Evolutionary conservation across 2,329 filamentous ascomycete species (phyloP), one percentile per base, ranked within the genome.

Genomic region (Sclerotiophoma versabilis): DNA sequence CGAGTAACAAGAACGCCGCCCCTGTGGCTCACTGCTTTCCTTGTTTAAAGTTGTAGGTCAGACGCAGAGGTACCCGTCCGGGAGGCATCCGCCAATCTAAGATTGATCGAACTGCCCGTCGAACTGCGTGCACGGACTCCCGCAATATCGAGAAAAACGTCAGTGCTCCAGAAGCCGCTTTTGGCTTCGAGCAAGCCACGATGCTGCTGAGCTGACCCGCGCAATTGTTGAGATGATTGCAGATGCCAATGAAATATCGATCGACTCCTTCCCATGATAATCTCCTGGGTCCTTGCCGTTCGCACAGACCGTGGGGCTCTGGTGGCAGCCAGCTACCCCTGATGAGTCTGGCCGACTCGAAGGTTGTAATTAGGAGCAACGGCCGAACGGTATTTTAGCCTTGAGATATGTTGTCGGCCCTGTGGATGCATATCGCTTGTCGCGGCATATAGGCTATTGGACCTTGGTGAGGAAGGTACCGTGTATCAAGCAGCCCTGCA

Each of bases 141-240:
- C 41, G 51, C 41, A 54, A 54, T 49, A 54, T 49, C 44, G 51
- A n/a, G n/a, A 49, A 46, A 44, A 36, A 25, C 23, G 39, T 22
- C 32, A 34, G 19, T 23, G 26, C 38, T 46, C 17, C 2, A 49
- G 9, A 23, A 22, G n/a, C 25, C 33, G 33, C 17, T 49, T 17
- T 45, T 19, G 27, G 17, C 14, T 11, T 22, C 14, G 5, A 17
- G 22, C 9, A 38, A 41, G 39, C 33, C 45, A 39, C 25, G 19
- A 38, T 44, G 39, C 20, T 44, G 22, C 38, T 17, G 23, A 44
- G 23, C 34, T 33, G 22, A 33, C 5, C 23, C 22, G 27, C 34
- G 27, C 30, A 15, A 25, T 7, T 27, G 11, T 34, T 27, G 32
- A 29, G 15, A 11, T 33, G 14, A 17, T 15, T 33, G 22, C 41